Conservation (phyloP, 352 stramenopile species). For the Peronospora tabacina region DNA sequence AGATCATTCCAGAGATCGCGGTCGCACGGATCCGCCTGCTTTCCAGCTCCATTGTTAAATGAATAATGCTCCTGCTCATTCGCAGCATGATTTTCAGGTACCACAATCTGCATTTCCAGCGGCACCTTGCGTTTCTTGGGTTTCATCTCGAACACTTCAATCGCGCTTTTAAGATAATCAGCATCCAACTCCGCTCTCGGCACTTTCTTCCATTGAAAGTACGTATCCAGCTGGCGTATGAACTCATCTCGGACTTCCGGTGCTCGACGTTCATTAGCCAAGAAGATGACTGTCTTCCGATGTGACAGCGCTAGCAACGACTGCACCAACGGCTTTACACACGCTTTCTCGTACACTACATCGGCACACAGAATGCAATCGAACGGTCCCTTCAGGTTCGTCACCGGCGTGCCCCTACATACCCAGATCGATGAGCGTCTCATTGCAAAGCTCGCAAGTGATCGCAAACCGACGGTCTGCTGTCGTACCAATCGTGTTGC, state of each 20-base stretch:
- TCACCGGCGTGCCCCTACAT: slow-evolving; percentile 51
- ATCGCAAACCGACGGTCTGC: background rate
- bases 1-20: slow-evolving; percentile 64
- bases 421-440: background rate
- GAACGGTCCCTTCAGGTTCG: slow-evolving; percentile 50
- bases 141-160: slow-evolving; percentile 74
- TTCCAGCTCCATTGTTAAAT: slow-evolving; percentile 23
- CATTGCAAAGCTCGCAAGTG: background rate
- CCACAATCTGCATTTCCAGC: slow-evolving; percentile 54
- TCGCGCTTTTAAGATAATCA: slow-evolving; percentile 62
- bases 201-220: slow-evolving; percentile 73
- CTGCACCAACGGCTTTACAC: slow-evolving; percentile 67
- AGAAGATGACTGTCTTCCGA: slow-evolving; percentile 68
- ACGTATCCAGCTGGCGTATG: slow-evolving; percentile 47
- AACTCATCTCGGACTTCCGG: slow-evolving; percentile 61
- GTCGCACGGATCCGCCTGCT: slow-evolving; percentile 46
- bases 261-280: slow-evolving; percentile 68
- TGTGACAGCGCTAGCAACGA: slow-evolving; percentile 69
- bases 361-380: slow-evolving; percentile 78
- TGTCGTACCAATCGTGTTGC: slow-evolving; percentile 43
- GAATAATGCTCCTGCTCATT: slow-evolving; percentile 38
- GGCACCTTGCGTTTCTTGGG: slow-evolving; percentile 73
- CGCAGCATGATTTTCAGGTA: slow-evolving; percentile 19
- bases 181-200: slow-evolving; percentile 46
- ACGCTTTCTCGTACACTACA: slow-evolving; percentile 76